These are phyloP conservation scores for Vaccinium myrtillus DNA, from an alignment of 148 eudicot species.

Conservation along the genomic window DNA sequence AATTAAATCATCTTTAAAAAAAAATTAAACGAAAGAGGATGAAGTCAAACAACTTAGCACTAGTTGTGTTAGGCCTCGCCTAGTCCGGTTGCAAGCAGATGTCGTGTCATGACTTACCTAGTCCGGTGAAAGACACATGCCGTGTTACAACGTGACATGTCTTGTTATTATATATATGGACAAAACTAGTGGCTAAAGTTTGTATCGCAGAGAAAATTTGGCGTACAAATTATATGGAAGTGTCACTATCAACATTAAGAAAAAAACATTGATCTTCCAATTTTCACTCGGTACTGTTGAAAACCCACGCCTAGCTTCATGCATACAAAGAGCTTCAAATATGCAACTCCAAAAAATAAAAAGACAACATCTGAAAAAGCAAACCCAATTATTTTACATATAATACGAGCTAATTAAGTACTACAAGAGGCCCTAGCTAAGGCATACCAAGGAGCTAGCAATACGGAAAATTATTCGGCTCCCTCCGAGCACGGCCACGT, in stretches of 20 bases:
- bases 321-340: not conserved
- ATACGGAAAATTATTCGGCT: not conserved
- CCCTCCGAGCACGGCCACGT: not conserved
- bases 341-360: not conserved
- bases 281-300: not conserved
- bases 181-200: too few relatives aligned
- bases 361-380: not conserved
- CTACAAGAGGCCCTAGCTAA: not conserved
- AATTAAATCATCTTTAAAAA: not conserved
- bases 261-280: too few relatives aligned
- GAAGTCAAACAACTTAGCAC: too few relatives aligned
- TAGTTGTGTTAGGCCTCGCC: too few relatives aligned
- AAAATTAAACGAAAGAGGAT: not conserved
- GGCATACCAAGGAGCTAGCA: not conserved
- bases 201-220: too few relatives aligned
- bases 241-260: too few relatives aligned
- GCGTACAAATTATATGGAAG: too few relatives aligned
- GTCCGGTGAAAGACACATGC: too few relatives aligned
- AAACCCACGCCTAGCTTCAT: constrained; percentile 9
- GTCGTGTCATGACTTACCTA: too few relatives aligned
- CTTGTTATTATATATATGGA: not conserved
- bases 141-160: too few relatives aligned
- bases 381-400: constrained; percentile 8
- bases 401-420: not conserved
- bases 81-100: too few relatives aligned